A percentile compares a stretch with the other conserved stretches of the same genome.
These are phyloP conservation scores for Lasiosphaeris hirsuta DNA, from an alignment of 495 filamentous ascomycete genomes.

Conservation along the genomic window DNA sequence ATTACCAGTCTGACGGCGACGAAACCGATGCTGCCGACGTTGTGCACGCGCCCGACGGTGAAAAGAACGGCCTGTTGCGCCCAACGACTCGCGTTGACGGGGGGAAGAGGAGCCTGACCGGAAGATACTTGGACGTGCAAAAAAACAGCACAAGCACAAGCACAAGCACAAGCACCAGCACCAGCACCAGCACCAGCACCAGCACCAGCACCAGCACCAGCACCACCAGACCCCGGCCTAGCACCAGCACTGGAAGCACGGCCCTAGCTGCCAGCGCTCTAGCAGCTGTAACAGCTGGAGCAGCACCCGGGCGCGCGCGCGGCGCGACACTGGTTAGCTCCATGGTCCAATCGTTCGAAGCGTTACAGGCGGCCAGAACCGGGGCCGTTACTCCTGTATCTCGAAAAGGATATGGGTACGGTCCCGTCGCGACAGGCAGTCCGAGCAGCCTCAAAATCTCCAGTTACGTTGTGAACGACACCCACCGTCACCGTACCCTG, in stretches of 20 bases:
- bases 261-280: neutral
- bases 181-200: conserved; percentile 15
- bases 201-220: conserved; percentile 23
- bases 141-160: conserved; percentile 5
- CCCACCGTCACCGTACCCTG: conserved; percentile 10
- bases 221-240: conserved; percentile 24
- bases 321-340: conserved; percentile 25
- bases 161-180: conserved; percentile 12
- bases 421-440: conserved; percentile 22
- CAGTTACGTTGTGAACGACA: neutral
- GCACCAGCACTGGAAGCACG: conserved; percentile 16
- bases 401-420: conserved; percentile 17
- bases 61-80: too few relatives aligned
- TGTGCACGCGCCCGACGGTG: too few relatives aligned
- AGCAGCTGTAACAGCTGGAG: conserved; percentile 4
- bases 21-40: conserved; percentile 7
- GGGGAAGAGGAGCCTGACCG: neutral
- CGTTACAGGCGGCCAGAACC: conserved; percentile 22
- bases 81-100: neutral
- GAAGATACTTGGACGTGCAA: neutral
- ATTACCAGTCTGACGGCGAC: conserved; percentile 18
- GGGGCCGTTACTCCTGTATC: neutral
- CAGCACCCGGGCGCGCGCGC: conserved; percentile 8
- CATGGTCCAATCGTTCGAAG: conserved; percentile 34
- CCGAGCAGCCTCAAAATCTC: conserved; percentile 11